A percentile compares a stretch with the other conserved stretches of the same genome.
These are phyloP conservation scores for Akanthomyces lecanii DNA, from an alignment of 2,329 filamentous ascomycete genomes.

Conservation along the genomic window DNA sequence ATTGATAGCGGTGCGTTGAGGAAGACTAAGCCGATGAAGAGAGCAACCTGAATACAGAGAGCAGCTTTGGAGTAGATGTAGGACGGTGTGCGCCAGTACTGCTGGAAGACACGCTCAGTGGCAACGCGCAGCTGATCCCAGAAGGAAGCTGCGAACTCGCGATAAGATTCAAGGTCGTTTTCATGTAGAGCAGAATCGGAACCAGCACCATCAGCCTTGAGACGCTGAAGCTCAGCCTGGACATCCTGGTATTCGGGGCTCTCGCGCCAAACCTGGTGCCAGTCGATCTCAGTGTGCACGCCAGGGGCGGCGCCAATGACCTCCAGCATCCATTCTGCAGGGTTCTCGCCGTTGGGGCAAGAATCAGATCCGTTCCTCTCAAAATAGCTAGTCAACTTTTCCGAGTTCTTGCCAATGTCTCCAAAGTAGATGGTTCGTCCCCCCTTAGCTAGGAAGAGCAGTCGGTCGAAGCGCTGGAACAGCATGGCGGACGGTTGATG, in stretches of 20 bases:
- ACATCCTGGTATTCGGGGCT: constrained; percentile 53
- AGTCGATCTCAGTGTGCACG: constrained; percentile 58
- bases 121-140: constrained; percentile 62
- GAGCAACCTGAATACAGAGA: constrained; percentile 60
- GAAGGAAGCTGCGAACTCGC: constrained; percentile 77
- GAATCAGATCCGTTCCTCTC: constrained; percentile 61
- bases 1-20: constrained; percentile 65
- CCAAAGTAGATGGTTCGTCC: constrained; percentile 80
- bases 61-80: constrained; percentile 82
- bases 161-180: background rate
- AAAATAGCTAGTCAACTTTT: constrained; percentile 66
- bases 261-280: constrained; percentile 58
- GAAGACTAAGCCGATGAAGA: constrained; percentile 83
- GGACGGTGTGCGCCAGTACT: constrained; percentile 85
- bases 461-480: constrained; percentile 83
- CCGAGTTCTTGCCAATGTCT: constrained; percentile 44
- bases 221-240: constrained; percentile 45
- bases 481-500: constrained; percentile 95
- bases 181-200: background rate
- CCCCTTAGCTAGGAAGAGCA: constrained; percentile 72
- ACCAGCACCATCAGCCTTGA: background rate
- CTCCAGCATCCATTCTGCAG: constrained; percentile 74
- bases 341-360: constrained; percentile 67
- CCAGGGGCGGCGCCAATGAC: constrained; percentile 61
- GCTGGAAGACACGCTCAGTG: constrained; percentile 72